Evolutionary conservation across 139 green algal species (phyloP).

Genomic region (Coelastrella sp.): DNA sequence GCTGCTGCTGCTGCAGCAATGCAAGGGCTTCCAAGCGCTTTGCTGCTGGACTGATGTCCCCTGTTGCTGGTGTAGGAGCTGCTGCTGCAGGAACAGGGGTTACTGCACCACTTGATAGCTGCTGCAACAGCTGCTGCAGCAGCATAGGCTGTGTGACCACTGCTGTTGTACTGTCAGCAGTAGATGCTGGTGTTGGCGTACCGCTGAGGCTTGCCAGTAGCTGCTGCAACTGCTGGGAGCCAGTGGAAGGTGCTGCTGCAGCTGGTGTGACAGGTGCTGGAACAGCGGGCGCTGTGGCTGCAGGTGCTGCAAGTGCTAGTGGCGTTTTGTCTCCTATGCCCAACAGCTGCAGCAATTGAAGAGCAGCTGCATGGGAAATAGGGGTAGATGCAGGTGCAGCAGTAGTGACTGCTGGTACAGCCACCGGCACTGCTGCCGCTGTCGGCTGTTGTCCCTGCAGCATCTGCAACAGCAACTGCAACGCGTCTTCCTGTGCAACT

Average conservation of each 20-base stretch:
- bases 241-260: background rate
- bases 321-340: constrained; percentile 3
- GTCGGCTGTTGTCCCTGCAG: constrained; percentile 33
- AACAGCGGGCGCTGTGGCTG: background rate
- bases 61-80: too few relatives aligned
- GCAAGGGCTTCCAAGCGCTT: background rate
- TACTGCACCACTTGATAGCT: background rate
- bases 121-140: constrained; percentile 9
- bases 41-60: background rate
- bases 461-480: constrained; percentile 30
- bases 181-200: background rate
- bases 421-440: constrained; percentile 17
- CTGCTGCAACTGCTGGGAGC: constrained; percentile 13
- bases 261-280: constrained; percentile 9
- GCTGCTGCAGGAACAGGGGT: background rate
- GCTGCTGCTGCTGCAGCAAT: background rate
- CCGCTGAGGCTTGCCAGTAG: background rate
- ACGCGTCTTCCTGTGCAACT: constrained; percentile 26
- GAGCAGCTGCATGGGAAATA: background rate
- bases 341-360: background rate
- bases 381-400: background rate
- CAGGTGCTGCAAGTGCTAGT: background rate
- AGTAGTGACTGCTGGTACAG: background rate
- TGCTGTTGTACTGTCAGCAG: background rate
- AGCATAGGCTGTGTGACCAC: background rate